Evolutionary conservation across 805 yeast genomes (phyloP).

Genomic region (Torulaspora gathmanii): DNA sequence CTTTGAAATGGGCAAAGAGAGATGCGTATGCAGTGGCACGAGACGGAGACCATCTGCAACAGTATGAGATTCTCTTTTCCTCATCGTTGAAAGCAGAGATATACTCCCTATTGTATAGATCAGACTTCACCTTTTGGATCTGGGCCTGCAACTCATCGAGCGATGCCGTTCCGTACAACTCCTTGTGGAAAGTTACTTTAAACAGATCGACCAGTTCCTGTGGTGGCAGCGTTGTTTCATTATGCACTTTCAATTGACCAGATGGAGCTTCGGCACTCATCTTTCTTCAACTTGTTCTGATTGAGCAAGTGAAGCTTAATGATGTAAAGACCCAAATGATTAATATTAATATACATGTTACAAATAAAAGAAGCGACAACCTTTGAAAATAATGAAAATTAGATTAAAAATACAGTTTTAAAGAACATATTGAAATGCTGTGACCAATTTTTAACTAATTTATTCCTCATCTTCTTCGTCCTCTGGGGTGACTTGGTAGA

Average conservation of each 20-base stretch:
- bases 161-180: slow-evolving; percentile 22
- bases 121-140: slow-evolving; percentile 67
- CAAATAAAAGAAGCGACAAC: slow-evolving; percentile 1
- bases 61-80: slow-evolving; percentile 68
- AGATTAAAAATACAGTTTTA: slow-evolving; percentile 10
- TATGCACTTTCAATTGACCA: slow-evolving; percentile 24
- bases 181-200: slow-evolving; percentile 27
- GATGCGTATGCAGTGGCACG: slow-evolving; percentile 71
- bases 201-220: slow-evolving; percentile 33
- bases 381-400: slow-evolving; percentile 1
- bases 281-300: background rate
- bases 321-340: background rate
- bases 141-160: slow-evolving; percentile 17
- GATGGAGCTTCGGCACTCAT: slow-evolving; percentile 6
- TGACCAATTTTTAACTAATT: slow-evolving; percentile 30
- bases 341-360: slow-evolving; percentile 7
- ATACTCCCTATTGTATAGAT: slow-evolving; percentile 67
- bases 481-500: slow-evolving; percentile 97
- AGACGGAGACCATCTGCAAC: slow-evolving; percentile 81
- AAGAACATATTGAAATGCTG: slow-evolving; percentile 5
- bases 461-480: slow-evolving; percentile 94
- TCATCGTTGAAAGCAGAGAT: slow-evolving; percentile 60
- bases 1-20: slow-evolving; percentile 49
- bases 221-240: slow-evolving; percentile 26
- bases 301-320: background rate